Evolutionary conservation across 441 rosid genomes (phyloP), one percentile per base, ranked within the genome.

Genomic region (Kokia cookei): DNA sequence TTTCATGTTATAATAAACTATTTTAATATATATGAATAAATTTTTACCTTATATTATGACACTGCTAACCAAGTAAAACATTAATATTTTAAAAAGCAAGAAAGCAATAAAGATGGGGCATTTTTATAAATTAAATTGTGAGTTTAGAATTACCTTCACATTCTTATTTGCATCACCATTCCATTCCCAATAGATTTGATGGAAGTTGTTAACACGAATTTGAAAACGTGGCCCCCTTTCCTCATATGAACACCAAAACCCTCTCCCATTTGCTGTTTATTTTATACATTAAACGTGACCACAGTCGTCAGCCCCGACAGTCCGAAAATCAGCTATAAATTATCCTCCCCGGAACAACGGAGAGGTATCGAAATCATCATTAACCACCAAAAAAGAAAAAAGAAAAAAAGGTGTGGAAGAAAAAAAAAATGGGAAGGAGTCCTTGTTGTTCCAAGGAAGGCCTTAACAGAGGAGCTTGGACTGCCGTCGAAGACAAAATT

Each of bases 401-500:
- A 12, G 17, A 32, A 11, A 3, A 7, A 35, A 24, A 68, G 47
- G 29, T 43, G 35, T 5, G 17, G 14, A 14, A 13, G 13, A 14
- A 13, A 11, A n/a, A 0, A 37, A 6, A 67, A 53, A 84, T 84
- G 86, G 86, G 80, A 71, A 81, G 84, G 75, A 75, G 69, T 10
- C 84, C 84, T 24, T 79, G 86, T 43, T 81, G 86, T 75, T 53
- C 78, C 0, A 84, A 84, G 75, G 83, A 75, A 35, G 87, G 83
- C 13, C 48, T 84, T n/a, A 82, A 77, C 69, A 82, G 80, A 73
- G 87, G 87, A 27, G 77, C 85, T 37, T 84, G 87, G 87, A 77
- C 85, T 11, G 85, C 72, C 58, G 26, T 7, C 1, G 87, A 84
- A 60, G 85, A 84, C 77, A 71, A 79, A 73, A 63, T 63, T n/a